Evolutionary conservation across 2,329 filamentous ascomycete genomes (phyloP).

Genomic region (Xylaria sp.): DNA sequence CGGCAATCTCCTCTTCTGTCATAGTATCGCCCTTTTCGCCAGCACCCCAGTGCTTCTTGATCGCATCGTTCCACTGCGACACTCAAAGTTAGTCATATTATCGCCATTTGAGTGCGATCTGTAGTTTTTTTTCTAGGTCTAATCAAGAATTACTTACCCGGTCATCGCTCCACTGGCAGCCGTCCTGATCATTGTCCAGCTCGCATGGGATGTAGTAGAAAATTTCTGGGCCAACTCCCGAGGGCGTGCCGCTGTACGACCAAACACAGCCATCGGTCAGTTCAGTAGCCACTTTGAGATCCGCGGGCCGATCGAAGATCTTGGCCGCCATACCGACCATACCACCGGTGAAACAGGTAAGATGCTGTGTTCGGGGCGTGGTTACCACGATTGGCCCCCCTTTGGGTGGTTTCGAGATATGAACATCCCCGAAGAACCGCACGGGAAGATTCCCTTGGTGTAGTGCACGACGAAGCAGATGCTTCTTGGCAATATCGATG

Average conservation of each 20-base stretch:
- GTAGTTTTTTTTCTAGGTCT: not conserved
- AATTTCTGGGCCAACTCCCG: conserved; percentile 71
- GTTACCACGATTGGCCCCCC: conserved; percentile 42
- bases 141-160: conserved; percentile 31
- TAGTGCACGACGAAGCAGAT: conserved; percentile 57
- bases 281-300: conserved; percentile 66
- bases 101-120: not conserved
- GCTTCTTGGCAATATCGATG: conserved; percentile 58
- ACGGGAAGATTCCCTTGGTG: conserved; percentile 57
- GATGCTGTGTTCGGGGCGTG: conserved; percentile 60
- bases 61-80: conserved; percentile 40
- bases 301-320: conserved; percentile 65
- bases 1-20: conserved; percentile 48
- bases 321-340: conserved; percentile 72
- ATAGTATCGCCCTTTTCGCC: conserved; percentile 38
- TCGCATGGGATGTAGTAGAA: conserved; percentile 60
- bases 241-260: conserved; percentile 66
- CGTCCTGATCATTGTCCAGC: conserved; percentile 42
- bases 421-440: conserved; percentile 60
- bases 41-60: conserved; percentile 46
- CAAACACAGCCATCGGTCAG: conserved; percentile 73
- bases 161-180: conserved; percentile 48
- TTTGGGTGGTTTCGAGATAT: conserved; percentile 43
- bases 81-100: conserved; percentile 5
- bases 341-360: conserved; percentile 71